Percentiles rank a stretch among this genome's conserved stretches.
Conservation (phyloP, 805 yeast species). For the Starmerella floris region DNA sequence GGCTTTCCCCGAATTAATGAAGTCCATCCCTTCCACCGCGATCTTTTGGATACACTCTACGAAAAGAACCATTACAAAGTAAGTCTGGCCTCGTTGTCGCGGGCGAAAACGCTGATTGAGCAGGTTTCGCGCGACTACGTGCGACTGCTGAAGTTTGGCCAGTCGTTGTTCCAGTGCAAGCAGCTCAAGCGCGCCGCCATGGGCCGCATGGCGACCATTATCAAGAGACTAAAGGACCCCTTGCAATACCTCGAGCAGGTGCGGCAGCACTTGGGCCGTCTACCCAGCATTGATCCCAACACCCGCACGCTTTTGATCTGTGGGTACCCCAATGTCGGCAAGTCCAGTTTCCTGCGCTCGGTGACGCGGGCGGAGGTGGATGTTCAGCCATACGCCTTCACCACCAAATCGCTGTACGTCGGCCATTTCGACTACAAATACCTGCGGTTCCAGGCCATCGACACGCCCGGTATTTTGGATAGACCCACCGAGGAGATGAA, state of each 20-base stretch:
- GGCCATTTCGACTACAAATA: slow-evolving; percentile 99
- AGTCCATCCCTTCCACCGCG: slow-evolving; percentile 96
- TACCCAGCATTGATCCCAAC: slow-evolving; percentile 96
- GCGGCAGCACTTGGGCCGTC: slow-evolving; percentile 96
- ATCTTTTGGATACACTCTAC: slow-evolving; percentile 91
- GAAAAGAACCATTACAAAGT: slow-evolving; percentile 98
- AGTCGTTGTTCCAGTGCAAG: slow-evolving; percentile 95
- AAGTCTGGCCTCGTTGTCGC: slow-evolving; percentile 83
- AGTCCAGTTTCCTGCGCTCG: slow-evolving; percentile 82
- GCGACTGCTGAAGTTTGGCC: slow-evolving; percentile 90
- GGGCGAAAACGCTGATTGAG: slow-evolving; percentile 87
- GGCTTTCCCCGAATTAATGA: slow-evolving; percentile 96
- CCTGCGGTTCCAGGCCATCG: slow-evolving; percentile 95
- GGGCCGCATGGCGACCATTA: slow-evolving; percentile 99
- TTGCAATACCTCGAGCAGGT: slow-evolving; percentile 90
- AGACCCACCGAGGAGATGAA: slow-evolving; percentile 99
- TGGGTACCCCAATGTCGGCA: slow-evolving; percentile 99
- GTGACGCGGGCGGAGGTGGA: slow-evolving; percentile 98
- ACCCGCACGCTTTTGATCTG: slow-evolving; percentile 94
- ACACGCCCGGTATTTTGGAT: slow-evolving; percentile 97
- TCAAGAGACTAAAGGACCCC: slow-evolving; percentile 90
- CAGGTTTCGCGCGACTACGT: slow-evolving; percentile 93
- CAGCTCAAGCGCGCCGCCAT: slow-evolving; percentile 96
- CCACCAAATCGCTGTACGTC: slow-evolving; percentile 91
- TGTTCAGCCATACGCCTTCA: slow-evolving; percentile 98